phyloP scores from a whole-genome alignment of 1,284 basidiomycete species.

The Tilletia horrida region DNA sequence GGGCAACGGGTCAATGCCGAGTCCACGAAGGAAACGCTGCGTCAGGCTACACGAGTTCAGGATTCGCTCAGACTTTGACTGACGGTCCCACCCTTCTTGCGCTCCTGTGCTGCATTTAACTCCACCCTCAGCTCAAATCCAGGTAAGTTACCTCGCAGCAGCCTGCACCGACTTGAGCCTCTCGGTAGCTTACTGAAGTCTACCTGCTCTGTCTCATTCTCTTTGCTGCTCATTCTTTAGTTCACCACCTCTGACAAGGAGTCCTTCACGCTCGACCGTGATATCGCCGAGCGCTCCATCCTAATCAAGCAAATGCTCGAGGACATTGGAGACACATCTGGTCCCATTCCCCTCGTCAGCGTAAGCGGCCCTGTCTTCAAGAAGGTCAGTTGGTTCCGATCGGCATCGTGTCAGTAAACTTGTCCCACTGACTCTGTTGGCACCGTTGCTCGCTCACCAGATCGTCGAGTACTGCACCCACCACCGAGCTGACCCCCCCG shows the following conservation, averaged over 20 bases:
- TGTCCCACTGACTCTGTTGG: background rate
- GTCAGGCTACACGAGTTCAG: background rate
- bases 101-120: background rate
- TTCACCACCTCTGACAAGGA: conserved; percentile 80
- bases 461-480: conserved; percentile 99
- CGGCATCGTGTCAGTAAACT: background rate
- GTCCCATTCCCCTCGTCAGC: conserved; percentile 92
- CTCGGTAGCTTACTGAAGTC: background rate
- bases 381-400: conserved; percentile 66
- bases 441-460: conserved; percentile 57
- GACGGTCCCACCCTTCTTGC: background rate
- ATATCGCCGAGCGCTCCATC: conserved; percentile 89
- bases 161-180: background rate
- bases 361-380: conserved; percentile 93
- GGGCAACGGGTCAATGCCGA: background rate
- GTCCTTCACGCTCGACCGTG: conserved; percentile 86
- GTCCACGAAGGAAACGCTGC: background rate
- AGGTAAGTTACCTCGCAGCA: background rate
- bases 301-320: conserved; percentile 99
- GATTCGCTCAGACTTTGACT: background rate
- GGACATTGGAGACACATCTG: conserved; percentile 58
- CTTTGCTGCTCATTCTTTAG: conserved; percentile 35
- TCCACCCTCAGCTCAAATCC: background rate
- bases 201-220: background rate
- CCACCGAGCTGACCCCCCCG: conserved; percentile 91